phyloP scores from a whole-genome alignment of 331 rosid species.

The Malus hybrid region DNA sequence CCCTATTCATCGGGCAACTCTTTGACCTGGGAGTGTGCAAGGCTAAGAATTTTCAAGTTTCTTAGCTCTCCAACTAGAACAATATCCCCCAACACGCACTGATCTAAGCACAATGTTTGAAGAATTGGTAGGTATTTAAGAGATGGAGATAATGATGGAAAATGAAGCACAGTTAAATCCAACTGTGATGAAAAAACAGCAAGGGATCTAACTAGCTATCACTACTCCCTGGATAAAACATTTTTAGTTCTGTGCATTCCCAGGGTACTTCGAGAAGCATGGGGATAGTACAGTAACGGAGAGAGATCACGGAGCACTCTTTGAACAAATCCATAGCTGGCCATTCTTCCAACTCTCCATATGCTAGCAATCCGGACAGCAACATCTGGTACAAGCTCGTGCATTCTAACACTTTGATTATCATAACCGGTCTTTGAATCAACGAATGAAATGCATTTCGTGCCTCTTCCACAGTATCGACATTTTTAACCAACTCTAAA shows the following conservation, averaged over 20 bases:
- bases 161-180: not conserved
- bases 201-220: not conserved
- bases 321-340: not conserved
- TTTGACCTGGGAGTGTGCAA: not conserved
- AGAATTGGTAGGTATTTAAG: not conserved
- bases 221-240: not conserved
- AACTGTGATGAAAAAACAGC: too few relatives aligned
- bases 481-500: not conserved
- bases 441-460: not conserved
- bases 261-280: not conserved
- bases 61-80: not conserved
- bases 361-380: not conserved
- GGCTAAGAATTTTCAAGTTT: not conserved
- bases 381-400: not conserved
- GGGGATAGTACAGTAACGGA: too few relatives aligned
- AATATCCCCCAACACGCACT: not conserved
- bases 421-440: not conserved
- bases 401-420: rapidly evolving
- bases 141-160: not conserved
- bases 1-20: not conserved
- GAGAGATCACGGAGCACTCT: not conserved
- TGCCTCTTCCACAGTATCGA: not conserved
- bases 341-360: not conserved
- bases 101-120: not conserved
- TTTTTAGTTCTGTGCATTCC: not conserved